Base-by-base conservation (phyloP, 2,329 filamentous ascomycete genomes). In the Pseudophaeomoniella oleicola region DNA sequence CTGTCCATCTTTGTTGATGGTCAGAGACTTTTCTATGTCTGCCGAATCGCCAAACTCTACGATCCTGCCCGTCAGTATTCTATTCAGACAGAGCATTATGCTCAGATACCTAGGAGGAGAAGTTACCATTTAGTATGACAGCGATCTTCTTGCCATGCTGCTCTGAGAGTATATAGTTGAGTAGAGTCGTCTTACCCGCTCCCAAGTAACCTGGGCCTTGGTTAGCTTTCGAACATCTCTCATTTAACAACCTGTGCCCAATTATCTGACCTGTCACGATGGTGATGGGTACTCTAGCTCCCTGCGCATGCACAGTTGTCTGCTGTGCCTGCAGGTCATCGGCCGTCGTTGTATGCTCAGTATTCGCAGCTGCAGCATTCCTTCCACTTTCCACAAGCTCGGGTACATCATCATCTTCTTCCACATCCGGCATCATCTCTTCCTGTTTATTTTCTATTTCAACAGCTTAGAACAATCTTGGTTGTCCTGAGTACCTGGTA, bases 91-190 rank as follows among this genome's bases (percentile, higher is more conserved):
- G 16, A 19, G 19, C 17, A 12, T n/a, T 32, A 2, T 16, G 16
- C 16, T 34, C 16, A 22, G 30, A 11, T 11, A 14, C 9, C 11
- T 4, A 17, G 16, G 16, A 34, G 32, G 32, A 33, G 16, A 42
- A 67, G 56, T 53, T 51, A 61, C 84, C 86, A 58, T 98, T 98
- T 64, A 98, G 74, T 39, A 98, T 96, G 11, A 98, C 90, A 9
- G 90, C 90, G 56, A 98, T 90, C 52, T 86, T 94, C 68, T 96
- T 96, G 56, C 88, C 88, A 68, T 98, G 90, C 42, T 88, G 79
- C 39, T 87, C 86, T 17, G 81, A 93, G 36, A 98, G 66, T 42
- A 98, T 96, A 56, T 96, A 94, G 57, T 98, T 96, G 40, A 98
- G 66, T 18, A 96, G 61, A 0, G 88, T 96, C 0, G 88, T 96